Conservation (phyloP, 805 yeast genomes). For the Priceomyces haplophilus region DNA sequence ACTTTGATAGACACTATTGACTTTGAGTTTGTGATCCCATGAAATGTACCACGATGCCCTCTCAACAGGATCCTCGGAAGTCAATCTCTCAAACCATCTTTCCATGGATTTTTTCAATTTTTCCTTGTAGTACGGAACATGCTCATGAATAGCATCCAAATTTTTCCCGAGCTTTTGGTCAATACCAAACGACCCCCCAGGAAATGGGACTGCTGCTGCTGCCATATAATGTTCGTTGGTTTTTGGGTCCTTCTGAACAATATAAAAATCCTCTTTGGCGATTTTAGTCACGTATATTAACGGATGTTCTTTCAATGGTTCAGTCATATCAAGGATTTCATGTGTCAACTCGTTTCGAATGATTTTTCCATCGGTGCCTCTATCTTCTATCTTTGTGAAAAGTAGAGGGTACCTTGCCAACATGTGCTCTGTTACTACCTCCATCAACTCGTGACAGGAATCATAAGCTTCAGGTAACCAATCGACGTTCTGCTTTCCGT, state of each 20-base stretch:
- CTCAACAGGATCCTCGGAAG: constrained; percentile 61
- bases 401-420: constrained; percentile 59
- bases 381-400: constrained; percentile 45
- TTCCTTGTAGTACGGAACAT: constrained; percentile 67
- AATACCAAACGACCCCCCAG: constrained; percentile 73
- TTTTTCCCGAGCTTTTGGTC: constrained; percentile 56
- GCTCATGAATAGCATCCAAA: constrained; percentile 61
- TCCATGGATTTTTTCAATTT: constrained; percentile 70
- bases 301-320: constrained; percentile 63
- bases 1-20: constrained; percentile 48
- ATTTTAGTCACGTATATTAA: constrained; percentile 58
- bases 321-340: constrained; percentile 57
- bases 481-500: constrained; percentile 61
- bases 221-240: constrained; percentile 58
- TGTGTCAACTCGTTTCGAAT: constrained; percentile 60
- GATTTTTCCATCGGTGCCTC: constrained; percentile 46
- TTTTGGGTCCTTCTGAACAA: constrained; percentile 54
- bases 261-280: constrained; percentile 74
- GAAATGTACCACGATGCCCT: constrained; percentile 74
- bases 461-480: constrained; percentile 65
- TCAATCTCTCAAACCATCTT: constrained; percentile 64
- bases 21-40: constrained; percentile 65
- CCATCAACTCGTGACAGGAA: constrained; percentile 62
- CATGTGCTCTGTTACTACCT: constrained; percentile 58
- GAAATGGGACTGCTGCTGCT: constrained; percentile 77